Evolutionary conservation across 2,329 filamentous ascomycete species (phyloP), one percentile per base, ranked within the genome.

Genomic region (Paecilomyces variotii): DNA sequence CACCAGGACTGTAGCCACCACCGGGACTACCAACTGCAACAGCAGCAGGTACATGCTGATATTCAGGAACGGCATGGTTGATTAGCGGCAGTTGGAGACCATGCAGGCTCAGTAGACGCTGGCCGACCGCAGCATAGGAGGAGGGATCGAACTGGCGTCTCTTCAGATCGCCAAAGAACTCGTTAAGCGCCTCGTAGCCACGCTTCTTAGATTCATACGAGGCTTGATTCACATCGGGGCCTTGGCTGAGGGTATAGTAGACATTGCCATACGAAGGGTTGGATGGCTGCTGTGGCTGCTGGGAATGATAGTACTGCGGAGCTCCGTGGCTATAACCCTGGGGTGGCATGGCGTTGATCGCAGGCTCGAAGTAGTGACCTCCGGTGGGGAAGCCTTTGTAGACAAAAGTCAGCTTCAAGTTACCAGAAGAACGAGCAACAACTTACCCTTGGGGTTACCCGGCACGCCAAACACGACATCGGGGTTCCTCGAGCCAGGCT

Each of bases 161-260:
- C 82, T 97, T 97, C 65, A 91, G 87, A 71, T 90, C 91, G 65
- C 89, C 90, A 65, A 97, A 96, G 78, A 97, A 96, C 72, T 96
- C 91, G 70, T 96, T 93, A 60, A 97, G 80, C 59, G 90, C 89
- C 69, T 97, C 91, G 65, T 88, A 90, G n/a, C 86, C 85, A 62
- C 91, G 90, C 78, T 93, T 94, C 69, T 89, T 86, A 65, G 85
- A 83, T 69, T 93, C 90, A 68, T 88, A 85, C 10, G 80, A 71
- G 25, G 74, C 76, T 53, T 85, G 81, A 62, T 82, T 82, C 61
- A 88, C 80, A 70, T 88, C 87, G 66, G 87, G 86, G 72, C 84
- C 79, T 80, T 83, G 70, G 72, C 77, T 85, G 72, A 84, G 83
- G 73, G 87, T 86, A 73, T 93, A 94, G 77, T 93, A 95, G 62